Base-by-base conservation (phyloP, 2,329 filamentous ascomycete species). In the Cytospora schulzeri region DNA sequence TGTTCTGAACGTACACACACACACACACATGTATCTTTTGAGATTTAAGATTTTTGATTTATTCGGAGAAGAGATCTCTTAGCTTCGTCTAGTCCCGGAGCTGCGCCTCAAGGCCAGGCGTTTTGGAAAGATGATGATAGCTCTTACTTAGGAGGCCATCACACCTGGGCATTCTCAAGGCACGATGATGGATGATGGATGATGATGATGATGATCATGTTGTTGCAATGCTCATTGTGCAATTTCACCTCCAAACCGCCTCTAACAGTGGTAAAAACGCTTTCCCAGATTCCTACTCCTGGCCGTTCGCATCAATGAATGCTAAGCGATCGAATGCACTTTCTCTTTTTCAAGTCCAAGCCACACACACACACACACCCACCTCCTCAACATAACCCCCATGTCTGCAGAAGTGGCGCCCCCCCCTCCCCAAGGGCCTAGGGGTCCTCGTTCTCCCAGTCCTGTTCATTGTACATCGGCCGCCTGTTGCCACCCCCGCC, bases 401-500 rank as follows among this genome's bases (percentile, higher is more conserved):
- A 52, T 31, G 52, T 22, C 14, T 48, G 54, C n/a, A 33, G 41
- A 19, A n/a, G 24, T 28, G 28, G 26, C 41, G n/a, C 50, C 54
- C 26, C 24, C 29, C 4, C 29, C 31, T 31, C n/a, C n/a, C n/a
- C n/a, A n/a, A n/a, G n/a, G n/a, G n/a, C n/a, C 62, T 65, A 85
- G 22, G 85, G 81, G 72, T 88, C 85, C 72, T 89, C 87, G 70
- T 88, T 86, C 74, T 88, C 86, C 86, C 86, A 89, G 72, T 89
- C 86, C 74, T 85, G 81, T 71, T 88, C 86, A 51, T 78, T 81
- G 76, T 85, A 88, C 77, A 87, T 85, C 24, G 84, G 84, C 50
- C 80, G 78, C 70, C 77, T 82, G 41, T 80, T 77, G 66, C 76
- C 78, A 8, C 81, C 45, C 24, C 66, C 66, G 19, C 50, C 83